These are phyloP conservation scores for Solanum okadae DNA, from an alignment of 257 asterid genomes.

Conservation along the genomic window DNA sequence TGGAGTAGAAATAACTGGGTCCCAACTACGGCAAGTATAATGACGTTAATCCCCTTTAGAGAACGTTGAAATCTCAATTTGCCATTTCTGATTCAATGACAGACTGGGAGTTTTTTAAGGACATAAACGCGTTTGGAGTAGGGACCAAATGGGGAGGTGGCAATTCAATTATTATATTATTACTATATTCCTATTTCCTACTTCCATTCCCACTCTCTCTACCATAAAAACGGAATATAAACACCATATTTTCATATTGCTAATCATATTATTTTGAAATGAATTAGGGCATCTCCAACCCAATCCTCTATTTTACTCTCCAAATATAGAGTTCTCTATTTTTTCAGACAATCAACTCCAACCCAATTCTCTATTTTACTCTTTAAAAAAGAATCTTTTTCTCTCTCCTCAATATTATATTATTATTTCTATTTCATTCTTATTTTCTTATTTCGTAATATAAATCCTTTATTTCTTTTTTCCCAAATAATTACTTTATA, in stretches of 20 bases:
- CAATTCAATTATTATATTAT: neutral
- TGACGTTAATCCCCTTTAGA: neutral
- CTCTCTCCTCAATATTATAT: too few species aligned
- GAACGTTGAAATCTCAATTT: neutral
- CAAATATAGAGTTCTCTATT: too few species aligned
- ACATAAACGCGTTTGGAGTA: neutral
- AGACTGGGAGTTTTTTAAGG: neutral
- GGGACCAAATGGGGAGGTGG: neutral
- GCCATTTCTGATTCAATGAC: neutral
- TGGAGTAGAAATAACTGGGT: neutral
- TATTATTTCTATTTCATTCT: too few species aligned
- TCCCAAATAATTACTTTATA: too few species aligned
- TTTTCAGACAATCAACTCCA: too few species aligned
- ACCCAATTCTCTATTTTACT: too few species aligned
- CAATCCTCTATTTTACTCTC: too few species aligned
- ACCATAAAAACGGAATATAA: neutral
- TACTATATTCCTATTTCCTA: neutral
- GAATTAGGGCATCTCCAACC: too few species aligned
- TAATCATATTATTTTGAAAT: neutral
- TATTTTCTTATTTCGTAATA: too few species aligned
- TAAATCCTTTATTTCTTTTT: too few species aligned
- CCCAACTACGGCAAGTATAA: neutral
- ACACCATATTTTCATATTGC: neutral
- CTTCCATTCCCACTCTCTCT: neutral
- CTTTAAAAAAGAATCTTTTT: too few species aligned